Percentiles rank a stretch among this genome's conserved stretches.
Evolutionary conservation across 2,329 filamentous ascomycete genomes (phyloP).

Genomic region (Cladosporium sp.): DNA sequence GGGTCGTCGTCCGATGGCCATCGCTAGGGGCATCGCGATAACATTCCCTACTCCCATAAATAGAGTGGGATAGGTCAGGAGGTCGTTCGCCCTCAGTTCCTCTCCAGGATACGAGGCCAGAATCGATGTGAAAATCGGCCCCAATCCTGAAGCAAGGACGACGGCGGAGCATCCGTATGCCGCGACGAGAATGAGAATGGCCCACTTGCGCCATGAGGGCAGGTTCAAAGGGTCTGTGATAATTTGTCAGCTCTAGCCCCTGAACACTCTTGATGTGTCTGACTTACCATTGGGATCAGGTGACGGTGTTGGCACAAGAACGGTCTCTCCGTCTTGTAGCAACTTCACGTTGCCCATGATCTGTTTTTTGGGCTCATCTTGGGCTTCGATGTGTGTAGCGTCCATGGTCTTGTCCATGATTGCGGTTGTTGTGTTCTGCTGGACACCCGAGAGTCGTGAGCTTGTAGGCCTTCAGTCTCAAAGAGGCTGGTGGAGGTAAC

Average conservation of each 20-base stretch:
- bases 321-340: constrained; percentile 8
- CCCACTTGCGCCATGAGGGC: constrained; percentile 39
- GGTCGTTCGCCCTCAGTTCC: constrained; percentile 35
- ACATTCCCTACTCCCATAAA: constrained; percentile 43
- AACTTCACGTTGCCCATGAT: constrained; percentile 7
- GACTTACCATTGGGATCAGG: constrained; percentile 14
- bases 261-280: not conserved
- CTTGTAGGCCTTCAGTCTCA: not conserved
- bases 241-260: not conserved
- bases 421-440: not conserved
- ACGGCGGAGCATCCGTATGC: constrained; percentile 38
- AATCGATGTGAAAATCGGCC: constrained; percentile 14
- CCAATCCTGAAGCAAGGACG: constrained; percentile 36
- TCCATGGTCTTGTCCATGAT: not conserved
- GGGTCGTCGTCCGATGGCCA: constrained; percentile 35
- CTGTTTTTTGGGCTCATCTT: constrained; percentile 1
- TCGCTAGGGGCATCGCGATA: constrained; percentile 35
- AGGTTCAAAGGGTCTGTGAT: constrained; percentile 43
- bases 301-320: constrained; percentile 15
- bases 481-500: not conserved
- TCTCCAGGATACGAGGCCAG: constrained; percentile 14
- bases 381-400: not conserved
- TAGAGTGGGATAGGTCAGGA: constrained; percentile 35
- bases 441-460: not conserved
- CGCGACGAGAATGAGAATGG: constrained; percentile 40